A percentile compares a stretch with the other conserved stretches of the same genome.
Conservation (phyloP, 345 rosid genomes). For the Raphanus raphanistrum region DNA sequence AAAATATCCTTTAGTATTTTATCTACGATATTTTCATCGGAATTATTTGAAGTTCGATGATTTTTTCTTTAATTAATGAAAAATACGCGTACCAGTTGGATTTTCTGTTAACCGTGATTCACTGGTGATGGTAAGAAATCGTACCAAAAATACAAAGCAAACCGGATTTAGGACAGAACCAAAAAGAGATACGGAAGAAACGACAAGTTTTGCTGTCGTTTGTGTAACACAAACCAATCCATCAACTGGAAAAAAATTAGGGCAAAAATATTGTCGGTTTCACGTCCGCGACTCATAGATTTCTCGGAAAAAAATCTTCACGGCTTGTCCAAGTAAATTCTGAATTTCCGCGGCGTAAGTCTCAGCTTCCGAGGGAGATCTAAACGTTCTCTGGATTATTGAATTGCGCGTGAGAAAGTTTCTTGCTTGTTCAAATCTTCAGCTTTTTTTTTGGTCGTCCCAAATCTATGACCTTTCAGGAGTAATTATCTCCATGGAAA, state of each 20-base stretch:
- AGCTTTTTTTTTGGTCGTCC: background rate
- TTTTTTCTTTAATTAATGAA: background rate
- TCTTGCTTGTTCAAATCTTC: constrained; percentile 10
- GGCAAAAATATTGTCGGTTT: constrained; percentile 37
- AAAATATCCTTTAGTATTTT: no score
- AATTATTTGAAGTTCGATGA: background rate
- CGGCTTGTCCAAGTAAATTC: constrained; percentile 17
- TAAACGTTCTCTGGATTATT: background rate
- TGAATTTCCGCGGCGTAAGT: background rate
- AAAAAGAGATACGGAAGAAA: constrained; percentile 19
- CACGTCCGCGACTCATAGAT: constrained; percentile 43
- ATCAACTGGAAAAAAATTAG: constrained; percentile 38
- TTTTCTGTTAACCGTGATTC: background rate
- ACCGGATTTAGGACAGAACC: constrained; percentile 35
- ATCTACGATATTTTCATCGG: background rate
- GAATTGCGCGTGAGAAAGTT: background rate
- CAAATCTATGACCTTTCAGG: constrained; percentile 28
- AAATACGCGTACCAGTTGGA: background rate
- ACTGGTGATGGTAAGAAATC: background rate
- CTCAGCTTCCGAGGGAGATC: constrained; percentile 23
- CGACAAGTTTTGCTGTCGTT: constrained; percentile 38
- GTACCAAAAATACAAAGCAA: background rate
- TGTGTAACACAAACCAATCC: constrained; percentile 36
- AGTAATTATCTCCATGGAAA: constrained; percentile 22
- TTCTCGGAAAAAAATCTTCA: constrained; percentile 31